Evolutionary conservation across 2,329 filamentous ascomycete species (phyloP).

Genomic region (Emericellopsis cladophorae): DNA sequence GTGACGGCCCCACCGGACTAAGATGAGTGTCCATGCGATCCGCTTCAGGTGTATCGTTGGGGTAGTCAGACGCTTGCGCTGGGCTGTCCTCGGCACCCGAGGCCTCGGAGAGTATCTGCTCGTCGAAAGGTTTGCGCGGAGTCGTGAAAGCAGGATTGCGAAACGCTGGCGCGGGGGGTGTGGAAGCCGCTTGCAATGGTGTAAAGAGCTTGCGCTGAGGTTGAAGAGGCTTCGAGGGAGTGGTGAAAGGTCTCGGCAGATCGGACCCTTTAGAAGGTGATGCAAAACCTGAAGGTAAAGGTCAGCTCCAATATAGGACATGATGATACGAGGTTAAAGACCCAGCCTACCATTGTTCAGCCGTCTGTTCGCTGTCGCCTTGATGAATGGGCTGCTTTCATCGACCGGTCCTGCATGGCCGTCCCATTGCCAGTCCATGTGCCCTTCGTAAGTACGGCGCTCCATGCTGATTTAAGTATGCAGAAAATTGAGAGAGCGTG

Average conservation of each 20-base stretch:
- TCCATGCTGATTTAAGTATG: constrained; percentile 27
- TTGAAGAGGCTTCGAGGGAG: constrained; percentile 26
- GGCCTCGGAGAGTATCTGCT: constrained; percentile 37
- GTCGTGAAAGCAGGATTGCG: constrained; percentile 54
- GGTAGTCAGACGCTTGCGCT: constrained; percentile 41
- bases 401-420: constrained; percentile 39
- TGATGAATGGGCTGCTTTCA: constrained; percentile 48
- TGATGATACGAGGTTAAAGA: background rate
- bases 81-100: constrained; percentile 50
- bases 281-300: constrained; percentile 16
- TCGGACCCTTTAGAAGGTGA: constrained; percentile 20
- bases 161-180: constrained; percentile 36
- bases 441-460: constrained; percentile 43
- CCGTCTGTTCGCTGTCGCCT: constrained; percentile 27
- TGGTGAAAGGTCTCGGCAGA: constrained; percentile 10
- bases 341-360: constrained; percentile 26
- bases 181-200: constrained; percentile 23
- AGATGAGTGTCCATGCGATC: constrained; percentile 23
- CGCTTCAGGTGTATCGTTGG: constrained; percentile 37
- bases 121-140: constrained; percentile 43
- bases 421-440: constrained; percentile 57
- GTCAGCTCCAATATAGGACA: constrained; percentile 7
- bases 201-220: constrained; percentile 24
- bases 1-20: constrained; percentile 24
- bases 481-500: background rate